Percentiles rank a stretch among this genome's conserved stretches.
phyloP scores from a whole-genome alignment of 2,329 filamentous ascomycete species.

The Leptographium galeiforme region DNA sequence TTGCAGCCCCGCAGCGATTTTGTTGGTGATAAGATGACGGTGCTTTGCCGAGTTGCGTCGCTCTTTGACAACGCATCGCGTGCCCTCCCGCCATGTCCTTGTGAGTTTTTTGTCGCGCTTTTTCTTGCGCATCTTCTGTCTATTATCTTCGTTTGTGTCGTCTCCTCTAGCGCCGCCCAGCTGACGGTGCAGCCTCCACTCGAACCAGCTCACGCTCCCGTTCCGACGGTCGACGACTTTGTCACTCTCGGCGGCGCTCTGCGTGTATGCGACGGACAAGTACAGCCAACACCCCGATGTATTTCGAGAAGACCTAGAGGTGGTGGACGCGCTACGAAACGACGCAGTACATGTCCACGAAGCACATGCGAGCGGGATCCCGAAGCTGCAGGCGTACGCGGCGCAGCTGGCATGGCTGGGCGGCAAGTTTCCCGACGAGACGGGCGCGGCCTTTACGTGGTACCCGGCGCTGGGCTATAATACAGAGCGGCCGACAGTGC shows the following conservation, averaged over 20 bases:
- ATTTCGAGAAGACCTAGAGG: conserved; percentile 75
- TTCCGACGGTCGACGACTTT: conserved; percentile 77
- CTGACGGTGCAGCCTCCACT: not conserved
- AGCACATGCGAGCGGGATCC: conserved; percentile 73
- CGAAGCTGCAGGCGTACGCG: conserved; percentile 80
- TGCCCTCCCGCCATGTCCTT: too few species aligned
- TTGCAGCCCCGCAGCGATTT: too few species aligned
- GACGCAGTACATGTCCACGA: conserved; percentile 86
- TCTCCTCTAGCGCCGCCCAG: too few species aligned
- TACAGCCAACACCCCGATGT: conserved; percentile 98
- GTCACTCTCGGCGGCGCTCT: conserved; percentile 69
- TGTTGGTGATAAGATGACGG: too few species aligned
- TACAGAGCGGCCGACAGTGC: conserved; percentile 54
- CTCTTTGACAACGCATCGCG: too few species aligned
- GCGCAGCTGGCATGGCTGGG: conserved; percentile 87
- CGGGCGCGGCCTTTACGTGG: conserved; percentile 93
- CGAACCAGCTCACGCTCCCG: conserved; percentile 62
- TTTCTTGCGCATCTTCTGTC: too few species aligned
- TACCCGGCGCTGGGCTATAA: conserved; percentile 90
- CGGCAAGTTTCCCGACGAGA: conserved; percentile 92
- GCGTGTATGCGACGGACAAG: conserved; percentile 91
- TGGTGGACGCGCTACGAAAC: conserved; percentile 68
- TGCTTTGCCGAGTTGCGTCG: too few species aligned
- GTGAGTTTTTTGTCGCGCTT: too few species aligned
- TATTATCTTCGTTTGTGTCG: not conserved